A percentile compares a stretch with the other conserved stretches of the same genome.
Conservation (phyloP, 2,329 filamentous ascomycete genomes). For the Chaetoscypha palmicola region DNA sequence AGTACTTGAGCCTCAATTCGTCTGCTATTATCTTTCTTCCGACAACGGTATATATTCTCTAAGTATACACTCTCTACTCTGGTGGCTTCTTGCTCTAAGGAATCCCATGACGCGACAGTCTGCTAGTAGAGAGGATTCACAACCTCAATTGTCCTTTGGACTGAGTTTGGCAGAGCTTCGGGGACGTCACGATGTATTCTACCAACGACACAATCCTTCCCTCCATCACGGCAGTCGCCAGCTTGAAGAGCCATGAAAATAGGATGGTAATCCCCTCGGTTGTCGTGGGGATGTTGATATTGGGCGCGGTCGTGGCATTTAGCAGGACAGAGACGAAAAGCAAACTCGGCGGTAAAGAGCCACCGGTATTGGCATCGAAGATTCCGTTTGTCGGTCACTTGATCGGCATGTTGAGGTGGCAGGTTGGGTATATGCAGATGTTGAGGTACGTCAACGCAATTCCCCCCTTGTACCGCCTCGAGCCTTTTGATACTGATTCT, state of each 20-base stretch:
- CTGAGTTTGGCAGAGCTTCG: neutral
- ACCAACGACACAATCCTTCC: slow-evolving; percentile 2
- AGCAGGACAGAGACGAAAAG: slow-evolving; percentile 7
- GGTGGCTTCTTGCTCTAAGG: neutral
- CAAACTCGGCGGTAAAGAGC: slow-evolving; percentile 30
- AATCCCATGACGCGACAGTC: slow-evolving; percentile 13
- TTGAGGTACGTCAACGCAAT: slow-evolving; percentile 38
- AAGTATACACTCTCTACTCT: neutral
- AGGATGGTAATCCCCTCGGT: neutral
- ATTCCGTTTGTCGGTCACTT: slow-evolving; percentile 42
- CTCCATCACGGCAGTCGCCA: slow-evolving; percentile 1
- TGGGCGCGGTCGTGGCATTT: slow-evolving; percentile 1
- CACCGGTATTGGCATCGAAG: slow-evolving; percentile 34
- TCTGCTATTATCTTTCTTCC: neutral
- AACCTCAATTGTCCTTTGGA: slow-evolving; percentile 11
- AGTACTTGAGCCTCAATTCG: neutral
- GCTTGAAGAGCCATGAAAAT: neutral
- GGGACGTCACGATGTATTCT: neutral
- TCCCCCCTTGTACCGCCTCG: too few relatives aligned
- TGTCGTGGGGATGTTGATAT: neutral
- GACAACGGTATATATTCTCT: too few relatives aligned
- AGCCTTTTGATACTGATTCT: too few relatives aligned
- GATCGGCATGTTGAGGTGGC: slow-evolving; percentile 35
- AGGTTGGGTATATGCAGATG: slow-evolving; percentile 33
- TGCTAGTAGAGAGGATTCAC: slow-evolving; percentile 8